Base-by-base conservation (phyloP, 225 moss, liverwort and hornwort species). In the Physcomitrium patens region DNA sequence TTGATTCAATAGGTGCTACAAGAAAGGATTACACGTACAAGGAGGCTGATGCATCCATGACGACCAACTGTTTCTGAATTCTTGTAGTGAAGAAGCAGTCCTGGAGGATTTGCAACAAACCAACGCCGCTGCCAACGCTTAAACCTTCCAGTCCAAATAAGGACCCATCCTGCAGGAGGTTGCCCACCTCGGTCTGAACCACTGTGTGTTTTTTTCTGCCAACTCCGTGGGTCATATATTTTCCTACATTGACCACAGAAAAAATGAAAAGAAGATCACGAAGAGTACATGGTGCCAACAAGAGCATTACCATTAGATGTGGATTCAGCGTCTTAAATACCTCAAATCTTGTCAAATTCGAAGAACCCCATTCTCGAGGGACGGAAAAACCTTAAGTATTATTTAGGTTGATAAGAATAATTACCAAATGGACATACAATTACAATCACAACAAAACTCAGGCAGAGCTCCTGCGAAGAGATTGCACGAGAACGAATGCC, bases 41-140 rank as follows among this genome's bases (percentile, higher is more conserved):
- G 90, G 57, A 97, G 88, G 82, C 76, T 93, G 72, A 97, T 97
- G 81, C 89, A 91, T 63, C 97, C 94, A 43, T 93, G 90, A 68
- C 97, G 93, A 77, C 97, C 97, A 85, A 93, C 93, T 90, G 93
- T 90, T 80, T 94, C 93, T 81, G 85, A 84, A 71, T 91, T 93
- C 84, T 97, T 97, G 77, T 85, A 97, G 78, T 97, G 92, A 53
- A 97, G 84, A 37, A 97, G 93, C 70, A 97, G 91, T 75, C 97
- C 97, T 64, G 97, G 94, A 60, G 94, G 97, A 85, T 97, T 91
- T 24, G 97, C 93, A 72, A 97, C 97, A 83, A 97, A 97, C 97
- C 97, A 97, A 65, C 97, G 92, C 67, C 97, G 91, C 28, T 94
- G 87, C 97, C 97, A 97, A 55, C 97, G 90, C 80, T 97, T 97